Conservation (phyloP, 1,284 basidiomycete genomes). For the Quambalaria eucalypti region DNA sequence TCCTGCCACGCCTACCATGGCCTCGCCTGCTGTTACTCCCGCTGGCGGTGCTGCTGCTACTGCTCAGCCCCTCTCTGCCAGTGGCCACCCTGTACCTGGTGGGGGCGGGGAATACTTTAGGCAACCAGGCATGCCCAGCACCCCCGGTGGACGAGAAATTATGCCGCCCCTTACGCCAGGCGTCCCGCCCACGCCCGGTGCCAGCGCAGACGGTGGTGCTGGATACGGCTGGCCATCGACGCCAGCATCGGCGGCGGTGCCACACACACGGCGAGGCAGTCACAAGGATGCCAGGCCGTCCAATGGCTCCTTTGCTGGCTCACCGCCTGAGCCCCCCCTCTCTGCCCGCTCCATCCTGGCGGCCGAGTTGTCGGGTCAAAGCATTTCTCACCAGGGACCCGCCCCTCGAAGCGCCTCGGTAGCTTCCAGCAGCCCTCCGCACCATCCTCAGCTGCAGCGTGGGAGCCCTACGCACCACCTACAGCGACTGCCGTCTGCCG, state of each 20-base stretch:
- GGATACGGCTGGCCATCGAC: not conserved
- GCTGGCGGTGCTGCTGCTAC: not conserved
- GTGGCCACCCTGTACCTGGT: too few relatives aligned
- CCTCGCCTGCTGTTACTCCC: not conserved
- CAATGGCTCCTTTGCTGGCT: not conserved
- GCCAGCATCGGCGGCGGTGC: not conserved
- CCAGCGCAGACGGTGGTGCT: not conserved
- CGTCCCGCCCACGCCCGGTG: not conserved
- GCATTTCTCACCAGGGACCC: too few relatives aligned
- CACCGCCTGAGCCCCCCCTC: not conserved
- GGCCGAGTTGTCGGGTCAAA: not conserved
- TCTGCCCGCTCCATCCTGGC: not conserved
- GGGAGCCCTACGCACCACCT: too few relatives aligned
- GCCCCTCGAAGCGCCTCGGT: too few relatives aligned
- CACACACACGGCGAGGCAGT: not conserved
- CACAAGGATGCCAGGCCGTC: not conserved
- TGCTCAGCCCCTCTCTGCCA: not conserved
- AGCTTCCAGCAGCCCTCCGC: too few relatives aligned
- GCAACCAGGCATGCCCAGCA: not conserved
- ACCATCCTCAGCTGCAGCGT: too few relatives aligned
- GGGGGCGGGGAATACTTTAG: not conserved
- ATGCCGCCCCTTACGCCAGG: not conserved
- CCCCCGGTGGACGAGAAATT: not conserved
- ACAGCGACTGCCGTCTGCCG: too few relatives aligned
- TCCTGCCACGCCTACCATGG: not conserved